Base-by-base conservation (phyloP, 1,284 basidiomycete species). In the Boletus smithii region DNA sequence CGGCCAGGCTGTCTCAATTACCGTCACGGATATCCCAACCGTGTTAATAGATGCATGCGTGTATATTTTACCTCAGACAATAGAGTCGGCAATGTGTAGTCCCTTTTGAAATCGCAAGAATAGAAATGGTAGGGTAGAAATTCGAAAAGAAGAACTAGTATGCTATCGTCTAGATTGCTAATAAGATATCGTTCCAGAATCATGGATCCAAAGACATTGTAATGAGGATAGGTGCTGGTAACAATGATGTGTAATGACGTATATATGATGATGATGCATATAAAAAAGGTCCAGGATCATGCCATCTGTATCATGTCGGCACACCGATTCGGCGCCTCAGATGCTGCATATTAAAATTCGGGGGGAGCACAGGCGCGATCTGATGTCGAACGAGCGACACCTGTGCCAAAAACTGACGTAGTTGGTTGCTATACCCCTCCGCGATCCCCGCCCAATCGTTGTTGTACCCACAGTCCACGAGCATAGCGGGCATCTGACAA, bases 301-400 rank as follows among this genome's bases (percentile, higher is more conserved):
- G 31, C 27, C 20, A 5, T 11, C 34, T 3, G 18, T 3, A 14
- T 66, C 38, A 63, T 8, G 53, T 45, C 3, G 65, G 56, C 13
- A 54, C 45, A 2, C 62, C 63, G 1, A 61, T 41, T 39, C 62
- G 53, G 8, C 62, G 64, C 16, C 63, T 66, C 36, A 66, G 33
- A 41, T 63, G 65, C 17, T 66, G 65, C 3, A 63, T 45, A 32
- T 67, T 66, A 34, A 63, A 68, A 23, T 67, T 63, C 0, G 66
- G 62, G 3, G 62, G 62, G 10, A 63, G 47, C 26, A 68, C 63
- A 5, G 64, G 66, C 3, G 56, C 53, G 13, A 63, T 63, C 44
- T 63, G 62, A 49, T 67, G 64, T 11, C 62, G 50, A 26, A 63
- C 61, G 6, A 62, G 40, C 30, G 64, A 66, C 26, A 68, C 56